phyloP scores from a whole-genome alignment of 352 stramenopile genomes.

The Peronospora belbahrii region DNA sequence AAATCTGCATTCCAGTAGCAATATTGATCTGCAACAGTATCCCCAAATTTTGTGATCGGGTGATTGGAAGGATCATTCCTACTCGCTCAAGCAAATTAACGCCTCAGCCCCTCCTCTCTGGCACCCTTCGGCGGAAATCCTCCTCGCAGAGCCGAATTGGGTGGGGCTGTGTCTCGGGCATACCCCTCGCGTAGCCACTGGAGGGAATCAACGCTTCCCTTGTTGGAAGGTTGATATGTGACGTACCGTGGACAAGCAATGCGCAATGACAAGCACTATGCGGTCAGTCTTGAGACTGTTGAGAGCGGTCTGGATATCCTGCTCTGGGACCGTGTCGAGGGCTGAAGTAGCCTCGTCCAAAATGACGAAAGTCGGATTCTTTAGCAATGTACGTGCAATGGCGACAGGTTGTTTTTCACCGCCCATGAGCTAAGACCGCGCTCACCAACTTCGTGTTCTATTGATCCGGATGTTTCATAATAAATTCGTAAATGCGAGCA shows the following conservation, averaged over 20 bases:
- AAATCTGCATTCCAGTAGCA: too few relatives aligned
- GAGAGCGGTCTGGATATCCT: constrained; percentile 93
- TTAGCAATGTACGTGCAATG: constrained; percentile 94
- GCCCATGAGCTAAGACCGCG: constrained; percentile 93
- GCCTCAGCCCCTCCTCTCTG: too few relatives aligned
- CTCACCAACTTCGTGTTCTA: constrained; percentile 96
- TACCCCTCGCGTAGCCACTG: too few relatives aligned
- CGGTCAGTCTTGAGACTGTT: constrained; percentile 80
- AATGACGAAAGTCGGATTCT: constrained; percentile 92
- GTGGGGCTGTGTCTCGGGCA: too few relatives aligned
- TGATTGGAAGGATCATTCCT: too few relatives aligned
- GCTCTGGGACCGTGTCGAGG: constrained; percentile 94
- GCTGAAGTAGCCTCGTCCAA: constrained; percentile 95
- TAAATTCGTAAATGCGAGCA: constrained; percentile 95
- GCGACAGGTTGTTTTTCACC: constrained; percentile 96
- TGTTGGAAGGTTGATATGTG: too few relatives aligned
- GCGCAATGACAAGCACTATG: constrained; percentile 97
- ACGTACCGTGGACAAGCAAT: constrained; percentile 92
- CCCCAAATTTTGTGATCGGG: too few relatives aligned
- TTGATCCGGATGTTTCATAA: constrained; percentile 89
- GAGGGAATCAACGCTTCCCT: too few relatives aligned
- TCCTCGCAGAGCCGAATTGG: too few relatives aligned
- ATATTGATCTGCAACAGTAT: too few relatives aligned
- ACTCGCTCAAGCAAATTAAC: too few relatives aligned
- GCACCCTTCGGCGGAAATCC: too few relatives aligned